A percentile compares a stretch with the other conserved stretches of the same genome.
Evolutionary conservation across 768 basidiomycete species (phyloP).

Genomic region (Suillus lakei): DNA sequence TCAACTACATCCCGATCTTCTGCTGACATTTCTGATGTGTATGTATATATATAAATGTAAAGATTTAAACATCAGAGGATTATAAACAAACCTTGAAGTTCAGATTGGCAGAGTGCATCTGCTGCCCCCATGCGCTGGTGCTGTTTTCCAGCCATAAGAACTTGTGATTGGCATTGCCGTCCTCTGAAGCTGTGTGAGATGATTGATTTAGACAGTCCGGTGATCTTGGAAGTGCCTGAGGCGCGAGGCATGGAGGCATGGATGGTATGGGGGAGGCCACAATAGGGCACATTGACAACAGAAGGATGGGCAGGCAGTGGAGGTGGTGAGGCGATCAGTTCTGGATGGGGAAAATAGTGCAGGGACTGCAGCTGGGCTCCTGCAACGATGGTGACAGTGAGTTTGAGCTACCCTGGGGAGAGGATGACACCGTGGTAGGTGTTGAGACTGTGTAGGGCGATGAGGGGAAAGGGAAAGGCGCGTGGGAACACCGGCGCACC

Average conservation of each 20-base stretch:
- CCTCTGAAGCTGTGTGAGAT: background rate
- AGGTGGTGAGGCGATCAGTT: no score
- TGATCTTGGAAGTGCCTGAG: background rate
- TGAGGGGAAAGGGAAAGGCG: no score
- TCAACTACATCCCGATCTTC: background rate
- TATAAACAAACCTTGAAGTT: background rate
- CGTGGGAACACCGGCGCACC: no score
- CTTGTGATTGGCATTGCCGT: background rate
- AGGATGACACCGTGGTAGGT: no score
- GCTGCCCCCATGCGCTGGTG: background rate
- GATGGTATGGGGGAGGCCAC: no score
- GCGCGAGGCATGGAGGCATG: background rate
- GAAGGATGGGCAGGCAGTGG: no score
- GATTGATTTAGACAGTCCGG: constrained; percentile 4
- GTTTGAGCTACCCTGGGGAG: no score
- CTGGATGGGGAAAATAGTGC: no score
- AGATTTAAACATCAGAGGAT: background rate
- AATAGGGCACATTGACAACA: no score
- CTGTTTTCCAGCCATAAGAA: constrained; percentile 6
- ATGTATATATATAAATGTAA: background rate
- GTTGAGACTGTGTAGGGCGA: no score
- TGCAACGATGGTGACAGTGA: no score
- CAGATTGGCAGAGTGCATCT: background rate
- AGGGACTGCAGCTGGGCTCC: no score
- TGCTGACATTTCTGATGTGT: background rate